phyloP scores from a whole-genome alignment of 208 protist genomes.

The Leishmania arabica region DNA sequence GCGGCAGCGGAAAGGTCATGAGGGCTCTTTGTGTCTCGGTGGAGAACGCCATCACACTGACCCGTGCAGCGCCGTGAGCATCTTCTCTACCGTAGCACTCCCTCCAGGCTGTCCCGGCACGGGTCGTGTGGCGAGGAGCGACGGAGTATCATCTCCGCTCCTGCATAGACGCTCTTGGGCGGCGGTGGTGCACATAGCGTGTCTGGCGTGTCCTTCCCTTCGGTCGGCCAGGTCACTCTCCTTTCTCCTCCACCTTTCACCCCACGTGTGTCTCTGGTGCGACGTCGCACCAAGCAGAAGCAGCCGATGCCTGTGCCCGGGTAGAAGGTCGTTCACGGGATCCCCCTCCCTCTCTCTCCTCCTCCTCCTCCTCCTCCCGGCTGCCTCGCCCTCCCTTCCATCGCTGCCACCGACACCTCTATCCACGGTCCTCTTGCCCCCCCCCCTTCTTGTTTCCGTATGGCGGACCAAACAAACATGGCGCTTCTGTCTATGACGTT shows the following conservation, averaged over 20 bases:
- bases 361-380: too few relatives aligned
- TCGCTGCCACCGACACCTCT: background rate
- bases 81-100: too few relatives aligned
- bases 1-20: background rate
- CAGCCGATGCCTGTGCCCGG: background rate
- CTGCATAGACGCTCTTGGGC: background rate
- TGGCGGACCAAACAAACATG: background rate
- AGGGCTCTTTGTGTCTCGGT: background rate
- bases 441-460: background rate
- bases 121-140: background rate
- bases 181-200: background rate
- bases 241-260: background rate
- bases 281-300: background rate
- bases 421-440: background rate
- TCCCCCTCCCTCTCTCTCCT: too few relatives aligned
- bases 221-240: background rate
- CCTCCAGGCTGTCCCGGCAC: background rate
- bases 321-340: background rate
- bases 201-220: background rate
- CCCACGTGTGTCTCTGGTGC: background rate
- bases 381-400: background rate
- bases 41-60: background rate
- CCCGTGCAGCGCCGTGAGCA: background rate
- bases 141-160: background rate
- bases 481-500: background rate